phyloP scores from a whole-genome alignment of 352 stramenopile species.

The Phytophthora europaea region DNA sequence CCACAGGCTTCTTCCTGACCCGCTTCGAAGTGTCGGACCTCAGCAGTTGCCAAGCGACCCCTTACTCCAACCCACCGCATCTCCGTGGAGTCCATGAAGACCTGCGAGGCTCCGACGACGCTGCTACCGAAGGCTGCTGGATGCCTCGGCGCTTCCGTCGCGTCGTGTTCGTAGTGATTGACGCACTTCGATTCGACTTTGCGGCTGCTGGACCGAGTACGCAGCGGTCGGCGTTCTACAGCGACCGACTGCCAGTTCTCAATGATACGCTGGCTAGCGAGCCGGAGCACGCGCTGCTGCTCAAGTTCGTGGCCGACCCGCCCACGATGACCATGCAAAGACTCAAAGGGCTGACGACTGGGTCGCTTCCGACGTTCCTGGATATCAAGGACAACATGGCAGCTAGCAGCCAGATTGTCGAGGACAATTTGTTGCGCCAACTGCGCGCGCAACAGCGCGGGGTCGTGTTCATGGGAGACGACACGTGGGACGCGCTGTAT shows the following conservation, averaged over 20 bases:
- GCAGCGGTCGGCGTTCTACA: conserved; percentile 64
- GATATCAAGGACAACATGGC: conserved; percentile 97
- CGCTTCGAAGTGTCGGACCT: conserved; percentile 85
- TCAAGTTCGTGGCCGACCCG: conserved; percentile 97
- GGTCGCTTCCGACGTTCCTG: conserved; percentile 98
- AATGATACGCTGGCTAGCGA: conserved; percentile 64
- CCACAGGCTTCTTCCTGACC: conserved; percentile 91
- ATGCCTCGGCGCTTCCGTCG: conserved; percentile 78
- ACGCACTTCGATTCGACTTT: conserved; percentile 98
- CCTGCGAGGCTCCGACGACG: conserved; percentile 1
- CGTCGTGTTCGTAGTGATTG: conserved; percentile 96
- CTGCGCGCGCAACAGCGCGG: conserved; percentile 56
- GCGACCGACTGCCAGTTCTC: conserved; percentile 88
- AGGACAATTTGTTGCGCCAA: conserved; percentile 98
- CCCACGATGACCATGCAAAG: conserved; percentile 99
- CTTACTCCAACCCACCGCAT: conserved; percentile 17
- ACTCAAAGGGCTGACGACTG: conserved; percentile 98
- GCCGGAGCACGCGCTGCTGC: conserved; percentile 79
- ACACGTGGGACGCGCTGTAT: conserved; percentile 98
- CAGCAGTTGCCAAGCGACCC: conserved; percentile 60
- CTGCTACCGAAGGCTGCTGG: conserved; percentile 59
- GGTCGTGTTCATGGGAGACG: conserved; percentile 98
- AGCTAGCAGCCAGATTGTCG: conserved; percentile 89
- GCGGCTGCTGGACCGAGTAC: conserved; percentile 39
- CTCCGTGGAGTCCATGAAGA: conserved; percentile 20